Conservation (phyloP, 2,329 filamentous ascomycete genomes). For the Penicillium janthinellum region DNA sequence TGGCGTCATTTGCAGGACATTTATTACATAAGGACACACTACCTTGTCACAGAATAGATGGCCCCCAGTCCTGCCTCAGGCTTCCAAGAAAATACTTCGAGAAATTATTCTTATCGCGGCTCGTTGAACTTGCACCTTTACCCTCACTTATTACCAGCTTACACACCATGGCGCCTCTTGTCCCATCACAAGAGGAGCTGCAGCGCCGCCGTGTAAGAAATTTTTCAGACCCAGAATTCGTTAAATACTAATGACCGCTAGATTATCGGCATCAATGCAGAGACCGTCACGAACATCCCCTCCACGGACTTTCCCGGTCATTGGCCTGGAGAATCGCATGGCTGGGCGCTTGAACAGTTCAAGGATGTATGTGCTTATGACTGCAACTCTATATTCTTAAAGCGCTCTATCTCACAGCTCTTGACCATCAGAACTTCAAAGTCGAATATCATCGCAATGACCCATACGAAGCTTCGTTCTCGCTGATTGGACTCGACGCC, state of each 20-base stretch:
- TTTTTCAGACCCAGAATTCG: constrained; percentile 2
- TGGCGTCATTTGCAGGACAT: background rate
- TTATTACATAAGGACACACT: background rate
- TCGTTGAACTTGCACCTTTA: constrained; percentile 25
- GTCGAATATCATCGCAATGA: constrained; percentile 85
- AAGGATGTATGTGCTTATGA: constrained; percentile 48
- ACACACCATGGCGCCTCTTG: constrained; percentile 45
- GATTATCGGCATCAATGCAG: constrained; percentile 83
- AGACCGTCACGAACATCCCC: constrained; percentile 85
- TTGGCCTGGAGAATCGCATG: constrained; percentile 82
- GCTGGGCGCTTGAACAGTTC: constrained; percentile 77
- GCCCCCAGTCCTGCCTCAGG: constrained; percentile 28
- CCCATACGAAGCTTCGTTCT: constrained; percentile 78
- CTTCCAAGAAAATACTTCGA: constrained; percentile 36
- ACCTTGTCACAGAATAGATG: constrained; percentile 23
- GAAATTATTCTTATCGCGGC: constrained; percentile 33
- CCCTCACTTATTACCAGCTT: constrained; percentile 21
- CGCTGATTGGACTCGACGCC: constrained; percentile 87
- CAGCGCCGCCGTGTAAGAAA: constrained; percentile 45
- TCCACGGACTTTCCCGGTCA: constrained; percentile 92
- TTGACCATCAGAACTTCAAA: constrained; percentile 59
- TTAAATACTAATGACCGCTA: constrained; percentile 41
- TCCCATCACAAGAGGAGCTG: constrained; percentile 47
- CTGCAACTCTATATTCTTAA: background rate
- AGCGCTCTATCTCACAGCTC: constrained; percentile 4